Evolutionary conservation across 1,284 basidiomycete species (phyloP).

Genomic region (Boletellus deceptivus): DNA sequence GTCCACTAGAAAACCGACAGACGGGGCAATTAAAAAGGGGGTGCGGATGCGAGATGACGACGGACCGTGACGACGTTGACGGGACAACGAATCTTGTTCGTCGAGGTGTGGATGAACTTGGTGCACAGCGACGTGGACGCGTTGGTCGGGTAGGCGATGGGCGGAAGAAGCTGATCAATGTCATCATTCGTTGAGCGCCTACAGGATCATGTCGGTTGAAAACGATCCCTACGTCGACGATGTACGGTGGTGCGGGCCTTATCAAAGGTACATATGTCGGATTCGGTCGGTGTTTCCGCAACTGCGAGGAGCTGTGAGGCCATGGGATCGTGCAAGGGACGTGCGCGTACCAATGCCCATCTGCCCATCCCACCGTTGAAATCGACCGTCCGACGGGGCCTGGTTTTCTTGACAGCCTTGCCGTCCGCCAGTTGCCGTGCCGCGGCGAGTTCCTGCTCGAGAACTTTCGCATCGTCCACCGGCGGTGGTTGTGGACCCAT

Average conservation of each 20-base stretch:
- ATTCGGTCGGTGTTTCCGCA: constrained; percentile 74
- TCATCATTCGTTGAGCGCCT: constrained; percentile 20
- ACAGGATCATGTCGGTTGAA: constrained; percentile 13
- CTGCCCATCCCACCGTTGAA: constrained; percentile 86
- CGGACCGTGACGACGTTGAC: constrained; percentile 91
- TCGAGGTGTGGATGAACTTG: constrained; percentile 96
- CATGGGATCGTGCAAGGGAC: not conserved
- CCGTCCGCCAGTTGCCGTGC: constrained; percentile 66
- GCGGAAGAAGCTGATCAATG: constrained; percentile 75
- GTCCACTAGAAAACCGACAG: constrained; percentile 71
- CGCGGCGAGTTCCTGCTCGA: constrained; percentile 77
- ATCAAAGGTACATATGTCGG: constrained; percentile 72
- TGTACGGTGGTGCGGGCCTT: constrained; percentile 78
- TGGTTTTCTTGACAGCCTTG: constrained; percentile 83
- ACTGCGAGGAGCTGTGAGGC: constrained; percentile 37
- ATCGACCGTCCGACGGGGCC: constrained; percentile 92
- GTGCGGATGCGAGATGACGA: constrained; percentile 16
- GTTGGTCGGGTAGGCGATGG: constrained; percentile 87
- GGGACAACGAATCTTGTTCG: constrained; percentile 97
- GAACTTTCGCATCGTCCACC: constrained; percentile 67
- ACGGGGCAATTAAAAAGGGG: constrained; percentile 2
- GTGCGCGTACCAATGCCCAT: constrained; percentile 66
- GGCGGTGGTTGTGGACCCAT: constrained; percentile 68
- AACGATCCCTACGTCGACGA: constrained; percentile 69
- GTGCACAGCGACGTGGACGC: constrained; percentile 90